Percentiles rank a stretch among this genome's conserved stretches.
These are phyloP conservation scores for Ambrosiella xylebori DNA, from an alignment of 2,329 filamentous ascomycete species.

Conservation along the genomic window DNA sequence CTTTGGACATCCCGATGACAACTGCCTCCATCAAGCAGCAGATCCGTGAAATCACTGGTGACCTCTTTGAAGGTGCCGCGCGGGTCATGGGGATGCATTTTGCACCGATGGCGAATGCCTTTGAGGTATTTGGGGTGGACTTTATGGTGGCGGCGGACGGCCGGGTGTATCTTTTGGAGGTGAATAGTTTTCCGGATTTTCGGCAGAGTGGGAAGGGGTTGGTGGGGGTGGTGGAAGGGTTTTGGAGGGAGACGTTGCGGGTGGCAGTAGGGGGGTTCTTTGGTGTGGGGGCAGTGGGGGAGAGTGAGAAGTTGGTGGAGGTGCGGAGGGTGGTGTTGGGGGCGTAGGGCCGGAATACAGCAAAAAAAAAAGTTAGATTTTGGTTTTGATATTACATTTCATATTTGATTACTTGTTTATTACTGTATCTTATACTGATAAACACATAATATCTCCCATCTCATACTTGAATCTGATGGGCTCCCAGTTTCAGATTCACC, in stretches of 20 bases:
- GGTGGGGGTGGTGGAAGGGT: constrained; percentile 50
- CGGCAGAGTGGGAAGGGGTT: constrained; percentile 68
- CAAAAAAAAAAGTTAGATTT: neutral
- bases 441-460: too few species aligned
- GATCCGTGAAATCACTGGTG: constrained; percentile 55
- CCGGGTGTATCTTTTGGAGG: constrained; percentile 62
- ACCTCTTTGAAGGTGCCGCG: constrained; percentile 75
- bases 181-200: constrained; percentile 95
- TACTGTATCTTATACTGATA: too few species aligned
- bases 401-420: too few species aligned
- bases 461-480: too few species aligned
- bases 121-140: constrained; percentile 84
- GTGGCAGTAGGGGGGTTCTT: constrained; percentile 55
- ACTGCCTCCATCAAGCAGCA: constrained; percentile 52
- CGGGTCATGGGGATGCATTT: constrained; percentile 77
- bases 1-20: constrained; percentile 36
- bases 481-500: too few species aligned
- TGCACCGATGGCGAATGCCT: constrained; percentile 71
- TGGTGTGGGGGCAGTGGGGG: constrained; percentile 16
- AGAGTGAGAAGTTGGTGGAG: constrained; percentile 28
- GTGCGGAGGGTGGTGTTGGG: constrained; percentile 35
- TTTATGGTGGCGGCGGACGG: constrained; percentile 59
- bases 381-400: too few species aligned
- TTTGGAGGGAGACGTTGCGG: constrained; percentile 61
- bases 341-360: constrained; percentile 21